Conservation (phyloP, 352 stramenopile species). For the Globisporangium lucens region DNA sequence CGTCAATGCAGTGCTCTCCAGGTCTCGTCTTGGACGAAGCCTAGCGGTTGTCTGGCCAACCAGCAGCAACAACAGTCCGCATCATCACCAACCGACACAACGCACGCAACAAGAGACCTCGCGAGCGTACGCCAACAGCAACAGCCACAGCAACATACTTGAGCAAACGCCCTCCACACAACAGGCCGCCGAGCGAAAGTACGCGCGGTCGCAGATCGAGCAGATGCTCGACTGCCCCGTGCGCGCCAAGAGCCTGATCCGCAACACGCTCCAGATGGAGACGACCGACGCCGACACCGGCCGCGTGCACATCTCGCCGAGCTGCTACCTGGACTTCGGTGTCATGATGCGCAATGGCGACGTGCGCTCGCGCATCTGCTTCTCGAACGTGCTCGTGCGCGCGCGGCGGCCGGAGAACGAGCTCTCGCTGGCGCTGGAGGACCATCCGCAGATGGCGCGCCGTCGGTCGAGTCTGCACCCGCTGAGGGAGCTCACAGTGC, state of each 20-base stretch:
- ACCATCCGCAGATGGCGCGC: background rate
- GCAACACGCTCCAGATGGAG: conserved; percentile 37
- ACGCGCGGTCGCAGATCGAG: conserved; percentile 21
- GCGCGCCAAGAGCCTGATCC: conserved; percentile 43
- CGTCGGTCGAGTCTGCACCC: background rate
- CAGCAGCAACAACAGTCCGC: background rate
- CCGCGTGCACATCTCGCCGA: conserved; percentile 38
- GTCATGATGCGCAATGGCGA: conserved; percentile 29
- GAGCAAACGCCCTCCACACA: background rate
- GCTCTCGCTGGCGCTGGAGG: conserved; percentile 3
- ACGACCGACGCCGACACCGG: conserved; percentile 17
- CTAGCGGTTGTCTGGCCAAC: background rate
- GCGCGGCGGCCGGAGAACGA: conserved; percentile 5
- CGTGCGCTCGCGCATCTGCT: conserved; percentile 27
- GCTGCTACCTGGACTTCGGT: conserved; percentile 42
- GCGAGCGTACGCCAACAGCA: background rate
- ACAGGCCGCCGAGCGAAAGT: background rate
- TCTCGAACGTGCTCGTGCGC: conserved; percentile 6
- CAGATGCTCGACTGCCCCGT: conserved; percentile 34
- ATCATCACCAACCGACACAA: background rate
- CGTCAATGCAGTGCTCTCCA: background rate
- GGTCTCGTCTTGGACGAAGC: background rate
- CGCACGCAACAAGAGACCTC: background rate
- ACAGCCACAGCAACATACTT: background rate
- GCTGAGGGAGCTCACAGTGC: background rate